Evolutionary conservation across 805 yeast species (phyloP).

Genomic region (Yueomyces sp.): DNA sequence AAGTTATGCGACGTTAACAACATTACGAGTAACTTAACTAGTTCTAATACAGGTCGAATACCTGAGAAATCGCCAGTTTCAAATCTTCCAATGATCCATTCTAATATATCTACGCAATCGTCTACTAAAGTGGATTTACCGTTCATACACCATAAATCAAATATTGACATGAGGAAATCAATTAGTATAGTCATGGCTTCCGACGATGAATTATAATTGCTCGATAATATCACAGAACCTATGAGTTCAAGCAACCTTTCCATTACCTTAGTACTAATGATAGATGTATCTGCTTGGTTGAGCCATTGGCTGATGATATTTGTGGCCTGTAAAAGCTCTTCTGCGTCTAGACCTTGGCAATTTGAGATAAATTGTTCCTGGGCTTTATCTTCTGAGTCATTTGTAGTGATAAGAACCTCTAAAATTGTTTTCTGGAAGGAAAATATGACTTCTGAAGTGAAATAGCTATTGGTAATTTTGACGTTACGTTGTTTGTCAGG

Average conservation of each 20-base stretch:
- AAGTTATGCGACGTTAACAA: slow-evolving; percentile 18
- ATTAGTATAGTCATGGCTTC: slow-evolving; percentile 8
- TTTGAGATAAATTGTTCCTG: no score
- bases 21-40: slow-evolving; percentile 24
- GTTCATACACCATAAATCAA: slow-evolving; percentile 16
- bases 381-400: no score
- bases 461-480: no score
- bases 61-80: slow-evolving; percentile 30
- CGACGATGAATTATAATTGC: slow-evolving; percentile 12
- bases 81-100: slow-evolving; percentile 31
- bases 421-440: no score
- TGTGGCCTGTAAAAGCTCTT: no score
- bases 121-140: slow-evolving; percentile 18
- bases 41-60: slow-evolving; percentile 19
- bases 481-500: no score
- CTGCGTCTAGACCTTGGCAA: no score
- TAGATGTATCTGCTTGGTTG: no score
- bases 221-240: slow-evolving; percentile 12
- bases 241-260: slow-evolving; percentile 9
- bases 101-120: slow-evolving; percentile 36
- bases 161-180: slow-evolving; percentile 7
- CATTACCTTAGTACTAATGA: not conserved
- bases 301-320: no score
- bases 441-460: no score
- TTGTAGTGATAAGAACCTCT: no score